These are phyloP conservation scores for Myriosclerotinia scirpicola DNA, from an alignment of 2,329 filamentous ascomycete species.

Conservation along the genomic window DNA sequence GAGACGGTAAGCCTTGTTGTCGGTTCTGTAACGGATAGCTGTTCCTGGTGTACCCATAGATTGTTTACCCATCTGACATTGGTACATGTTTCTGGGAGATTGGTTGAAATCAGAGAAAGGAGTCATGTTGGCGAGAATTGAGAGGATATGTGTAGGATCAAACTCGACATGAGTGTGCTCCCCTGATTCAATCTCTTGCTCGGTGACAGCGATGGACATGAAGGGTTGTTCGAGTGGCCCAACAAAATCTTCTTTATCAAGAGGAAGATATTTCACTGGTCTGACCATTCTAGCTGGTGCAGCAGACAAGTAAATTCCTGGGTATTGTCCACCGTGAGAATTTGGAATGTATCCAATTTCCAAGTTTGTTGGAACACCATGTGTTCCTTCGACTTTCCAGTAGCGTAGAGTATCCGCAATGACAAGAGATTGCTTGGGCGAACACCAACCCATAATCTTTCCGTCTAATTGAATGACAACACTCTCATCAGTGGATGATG, in stretches of 20 bases:
- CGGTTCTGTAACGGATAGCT: constrained; percentile 80
- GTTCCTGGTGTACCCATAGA: constrained; percentile 96
- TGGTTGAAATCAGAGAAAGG: constrained; percentile 99
- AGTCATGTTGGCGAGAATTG: constrained; percentile 97
- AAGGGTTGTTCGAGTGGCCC: constrained; percentile 95
- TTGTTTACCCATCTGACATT: constrained; percentile 99
- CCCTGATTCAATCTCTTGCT: constrained; percentile 82
- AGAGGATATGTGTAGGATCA: constrained; percentile 93
- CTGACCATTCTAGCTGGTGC: constrained; percentile 82
- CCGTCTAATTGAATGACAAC: constrained; percentile 91
- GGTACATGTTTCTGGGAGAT: constrained; percentile 98
- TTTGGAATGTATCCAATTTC: constrained; percentile 91
- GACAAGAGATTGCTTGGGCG: constrained; percentile 74
- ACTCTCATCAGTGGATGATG: constrained; percentile 77
- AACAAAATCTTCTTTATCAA: constrained; percentile 83
- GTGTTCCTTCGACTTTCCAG: constrained; percentile 90
- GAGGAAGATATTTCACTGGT: constrained; percentile 86
- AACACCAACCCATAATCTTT: constrained; percentile 84
- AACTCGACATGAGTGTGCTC: constrained; percentile 92
- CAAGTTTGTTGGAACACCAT: constrained; percentile 76
- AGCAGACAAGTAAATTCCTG: constrained; percentile 91
- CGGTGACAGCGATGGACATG: constrained; percentile 95
- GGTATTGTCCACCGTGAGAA: constrained; percentile 90
- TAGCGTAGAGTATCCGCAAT: constrained; percentile 86
- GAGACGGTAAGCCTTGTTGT: constrained; percentile 94